These are phyloP conservation scores for Ascochyta pisi DNA, from an alignment of 2,329 filamentous ascomycete species.

Conservation along the genomic window DNA sequence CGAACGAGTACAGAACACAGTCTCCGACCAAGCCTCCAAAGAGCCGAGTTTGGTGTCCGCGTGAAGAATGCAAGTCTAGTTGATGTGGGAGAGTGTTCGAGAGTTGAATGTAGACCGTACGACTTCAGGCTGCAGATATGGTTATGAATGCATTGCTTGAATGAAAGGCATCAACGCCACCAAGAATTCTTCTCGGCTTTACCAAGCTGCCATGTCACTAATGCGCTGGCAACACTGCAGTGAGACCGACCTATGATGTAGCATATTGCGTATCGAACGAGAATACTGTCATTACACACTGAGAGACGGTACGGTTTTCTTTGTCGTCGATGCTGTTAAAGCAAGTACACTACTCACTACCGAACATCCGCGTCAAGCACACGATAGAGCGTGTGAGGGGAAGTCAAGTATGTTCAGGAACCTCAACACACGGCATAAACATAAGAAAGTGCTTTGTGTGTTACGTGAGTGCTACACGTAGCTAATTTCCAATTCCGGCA, in stretches of 20 bases:
- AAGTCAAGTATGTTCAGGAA: too few species aligned
- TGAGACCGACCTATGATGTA: not conserved
- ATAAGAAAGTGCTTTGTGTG: too few species aligned
- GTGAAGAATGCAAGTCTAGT: conserved; percentile 15
- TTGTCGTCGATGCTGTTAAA: too few species aligned
- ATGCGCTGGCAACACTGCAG: not conserved
- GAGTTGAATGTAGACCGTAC: not conserved
- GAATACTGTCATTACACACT: too few species aligned
- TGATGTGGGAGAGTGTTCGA: not conserved
- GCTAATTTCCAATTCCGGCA: too few species aligned
- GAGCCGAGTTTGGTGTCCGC: conserved; percentile 5
- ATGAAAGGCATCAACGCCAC: not conserved
- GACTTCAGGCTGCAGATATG: not conserved
- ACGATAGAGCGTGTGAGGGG: too few species aligned
- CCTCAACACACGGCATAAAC: too few species aligned
- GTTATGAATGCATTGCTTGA: not conserved
- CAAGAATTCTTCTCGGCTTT: not conserved
- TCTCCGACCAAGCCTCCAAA: conserved; percentile 1
- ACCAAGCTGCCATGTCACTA: not conserved
- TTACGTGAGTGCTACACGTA: too few species aligned
- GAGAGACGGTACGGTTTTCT: too few species aligned
- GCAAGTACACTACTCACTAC: too few species aligned
- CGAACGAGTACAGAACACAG: conserved; percentile 11
- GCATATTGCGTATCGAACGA: too few species aligned
- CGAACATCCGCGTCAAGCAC: too few species aligned